Percentiles rank a stretch among this genome's conserved stretches.
phyloP scores from a whole-genome alignment of 1,284 basidiomycete species.

The Coniferiporia sulphurascens region DNA sequence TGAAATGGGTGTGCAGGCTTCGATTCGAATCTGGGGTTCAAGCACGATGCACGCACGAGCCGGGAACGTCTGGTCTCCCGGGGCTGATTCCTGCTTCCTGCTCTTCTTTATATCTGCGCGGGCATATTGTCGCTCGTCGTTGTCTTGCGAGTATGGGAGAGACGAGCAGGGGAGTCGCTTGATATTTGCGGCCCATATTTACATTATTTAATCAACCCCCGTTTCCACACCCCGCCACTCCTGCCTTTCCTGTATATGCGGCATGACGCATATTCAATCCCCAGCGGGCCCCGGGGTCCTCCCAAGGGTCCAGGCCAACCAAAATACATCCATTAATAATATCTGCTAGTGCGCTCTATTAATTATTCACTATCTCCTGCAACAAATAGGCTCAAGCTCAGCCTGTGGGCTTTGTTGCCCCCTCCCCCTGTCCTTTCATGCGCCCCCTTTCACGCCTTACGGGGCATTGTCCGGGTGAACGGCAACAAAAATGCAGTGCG shows the following conservation, averaged over 20 bases:
- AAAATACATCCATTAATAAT: neutral
- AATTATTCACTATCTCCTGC: too few species aligned
- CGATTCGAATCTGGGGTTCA: slow-evolving; percentile 11
- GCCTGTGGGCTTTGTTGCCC: too few species aligned
- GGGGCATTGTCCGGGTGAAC: too few species aligned
- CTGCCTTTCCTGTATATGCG: neutral
- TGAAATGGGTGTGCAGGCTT: neutral
- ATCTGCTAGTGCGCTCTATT: too few species aligned
- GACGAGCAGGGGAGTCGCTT: neutral
- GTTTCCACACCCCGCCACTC: neutral
- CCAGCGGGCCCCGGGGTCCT: neutral
- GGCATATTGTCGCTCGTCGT: neutral
- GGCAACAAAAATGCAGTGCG: too few species aligned
- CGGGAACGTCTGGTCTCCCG: neutral
- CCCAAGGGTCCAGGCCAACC: neutral
- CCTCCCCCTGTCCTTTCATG: too few species aligned
- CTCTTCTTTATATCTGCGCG: neutral
- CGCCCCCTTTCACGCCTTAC: too few species aligned
- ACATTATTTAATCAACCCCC: neutral
- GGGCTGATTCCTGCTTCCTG: neutral
- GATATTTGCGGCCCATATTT: neutral
- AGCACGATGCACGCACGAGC: neutral
- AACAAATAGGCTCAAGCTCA: too few species aligned
- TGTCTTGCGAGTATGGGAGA: neutral
- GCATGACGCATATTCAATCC: neutral